Percentiles rank a stretch among this genome's conserved stretches.
These are phyloP conservation scores for Clonostachys rosea DNA, from an alignment of 2,329 filamentous ascomycete genomes.

Conservation along the genomic window DNA sequence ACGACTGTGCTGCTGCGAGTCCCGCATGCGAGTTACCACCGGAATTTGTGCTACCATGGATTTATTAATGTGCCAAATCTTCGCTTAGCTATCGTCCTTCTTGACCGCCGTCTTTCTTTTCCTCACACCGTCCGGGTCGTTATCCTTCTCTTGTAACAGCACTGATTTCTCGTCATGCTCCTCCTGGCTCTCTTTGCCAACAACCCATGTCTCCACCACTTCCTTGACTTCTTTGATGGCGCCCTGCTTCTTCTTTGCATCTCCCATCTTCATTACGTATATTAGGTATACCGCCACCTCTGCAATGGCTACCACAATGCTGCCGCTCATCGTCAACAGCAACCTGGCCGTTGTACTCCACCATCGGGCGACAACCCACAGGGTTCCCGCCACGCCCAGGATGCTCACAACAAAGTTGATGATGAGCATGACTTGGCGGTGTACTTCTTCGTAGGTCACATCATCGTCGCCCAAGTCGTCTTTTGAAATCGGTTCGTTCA, in stretches of 20 bases:
- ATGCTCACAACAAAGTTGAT: conserved; percentile 89
- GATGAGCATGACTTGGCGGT: conserved; percentile 79
- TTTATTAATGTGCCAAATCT: too few relatives aligned
- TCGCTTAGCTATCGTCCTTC: conserved; percentile 4
- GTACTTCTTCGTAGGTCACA: conserved; percentile 66
- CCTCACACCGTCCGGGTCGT: conserved; percentile 12
- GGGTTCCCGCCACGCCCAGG: conserved; percentile 68
- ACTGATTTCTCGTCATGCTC: conserved; percentile 14
- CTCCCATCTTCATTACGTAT: conserved; percentile 66
- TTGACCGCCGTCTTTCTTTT: conserved; percentile 13
- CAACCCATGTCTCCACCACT: conserved; percentile 68
- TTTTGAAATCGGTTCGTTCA: conserved; percentile 38
- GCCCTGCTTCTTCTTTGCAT: conserved; percentile 61
- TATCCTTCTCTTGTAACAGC: conserved; percentile 7
- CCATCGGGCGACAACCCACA: conserved; percentile 75
- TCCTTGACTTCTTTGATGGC: conserved; percentile 61
- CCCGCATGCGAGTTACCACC: too few relatives aligned
- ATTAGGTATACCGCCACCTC: conserved; percentile 75
- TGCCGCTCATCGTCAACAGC: conserved; percentile 67
- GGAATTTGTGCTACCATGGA: too few relatives aligned
- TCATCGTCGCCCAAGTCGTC: conserved; percentile 55
- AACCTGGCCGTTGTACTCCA: conserved; percentile 69
- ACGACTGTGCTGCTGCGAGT: too few relatives aligned
- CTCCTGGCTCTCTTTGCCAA: conserved; percentile 32
- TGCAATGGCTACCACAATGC: conserved; percentile 64